Evolutionary conservation across 2,329 filamentous ascomycete genomes (phyloP).

Genomic region (Fusarium sp.): DNA sequence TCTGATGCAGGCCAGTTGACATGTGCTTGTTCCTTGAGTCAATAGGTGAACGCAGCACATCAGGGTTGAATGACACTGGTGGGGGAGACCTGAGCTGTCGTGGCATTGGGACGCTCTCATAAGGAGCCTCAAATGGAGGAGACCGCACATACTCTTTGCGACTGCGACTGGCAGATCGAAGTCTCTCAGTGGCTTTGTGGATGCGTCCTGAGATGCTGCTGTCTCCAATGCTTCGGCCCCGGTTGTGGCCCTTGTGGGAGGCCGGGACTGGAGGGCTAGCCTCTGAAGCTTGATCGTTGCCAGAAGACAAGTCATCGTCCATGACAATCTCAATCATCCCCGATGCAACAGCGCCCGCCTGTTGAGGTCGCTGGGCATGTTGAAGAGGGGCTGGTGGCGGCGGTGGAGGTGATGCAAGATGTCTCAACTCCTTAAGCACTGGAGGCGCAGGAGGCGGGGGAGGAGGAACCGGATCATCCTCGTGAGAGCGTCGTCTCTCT

Average conservation of each 20-base stretch:
- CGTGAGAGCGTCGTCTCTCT: constrained; percentile 61
- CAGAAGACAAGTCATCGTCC: constrained; percentile 65
- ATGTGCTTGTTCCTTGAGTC: constrained; percentile 54
- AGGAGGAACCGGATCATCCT: constrained; percentile 62
- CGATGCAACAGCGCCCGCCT: constrained; percentile 61
- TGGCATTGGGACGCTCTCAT: constrained; percentile 56
- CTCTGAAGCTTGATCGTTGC: constrained; percentile 35
- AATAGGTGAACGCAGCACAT: constrained; percentile 50
- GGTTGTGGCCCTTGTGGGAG: constrained; percentile 63
- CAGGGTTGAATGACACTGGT: constrained; percentile 55
- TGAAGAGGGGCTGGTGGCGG: constrained; percentile 71
- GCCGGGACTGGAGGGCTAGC: constrained; percentile 48
- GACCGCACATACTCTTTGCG: constrained; percentile 56
- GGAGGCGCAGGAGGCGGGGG: constrained; percentile 65
- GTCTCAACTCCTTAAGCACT: constrained; percentile 71
- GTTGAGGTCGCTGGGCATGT: constrained; percentile 54
- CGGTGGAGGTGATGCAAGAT: constrained; percentile 70
- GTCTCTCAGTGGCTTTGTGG: constrained; percentile 68
- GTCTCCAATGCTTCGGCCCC: constrained; percentile 67
- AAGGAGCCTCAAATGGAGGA: constrained; percentile 51
- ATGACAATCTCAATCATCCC: constrained; percentile 75
- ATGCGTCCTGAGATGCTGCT: constrained; percentile 65
- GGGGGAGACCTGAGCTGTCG: constrained; percentile 51
- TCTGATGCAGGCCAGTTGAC: constrained; percentile 64
- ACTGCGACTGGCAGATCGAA: constrained; percentile 69